These are phyloP conservation scores for Venturia asperata DNA, from an alignment of 2,329 filamentous ascomycete genomes.

Conservation along the genomic window DNA sequence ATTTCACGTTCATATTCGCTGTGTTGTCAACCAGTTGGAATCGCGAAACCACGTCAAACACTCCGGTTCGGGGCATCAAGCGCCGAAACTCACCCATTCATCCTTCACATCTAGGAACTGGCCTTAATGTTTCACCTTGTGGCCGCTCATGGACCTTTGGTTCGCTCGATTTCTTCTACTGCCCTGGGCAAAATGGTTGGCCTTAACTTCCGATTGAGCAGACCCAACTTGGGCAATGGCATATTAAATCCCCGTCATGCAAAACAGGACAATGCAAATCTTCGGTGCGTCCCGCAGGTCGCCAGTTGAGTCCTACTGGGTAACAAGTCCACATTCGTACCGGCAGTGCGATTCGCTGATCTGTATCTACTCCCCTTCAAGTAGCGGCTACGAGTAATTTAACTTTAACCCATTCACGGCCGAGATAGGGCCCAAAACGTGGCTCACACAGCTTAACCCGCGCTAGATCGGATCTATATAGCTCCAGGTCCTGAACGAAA, in stretches of 20 bases:
- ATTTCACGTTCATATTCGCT: not conserved
- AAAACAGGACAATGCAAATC: not conserved
- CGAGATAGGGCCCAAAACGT: too few relatives aligned
- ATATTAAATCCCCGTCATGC: not conserved
- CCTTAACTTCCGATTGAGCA: not conserved
- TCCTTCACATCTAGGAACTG: not conserved
- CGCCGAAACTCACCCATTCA: not conserved
- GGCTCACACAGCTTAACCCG: too few relatives aligned
- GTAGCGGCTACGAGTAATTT: not conserved
- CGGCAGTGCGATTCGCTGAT: not conserved
- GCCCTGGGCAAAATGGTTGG: not conserved
- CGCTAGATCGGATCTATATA: too few relatives aligned
- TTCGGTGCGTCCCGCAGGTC: not conserved
- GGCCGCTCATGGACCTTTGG: not conserved
- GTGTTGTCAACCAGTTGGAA: not conserved
- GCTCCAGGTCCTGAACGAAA: too few relatives aligned
- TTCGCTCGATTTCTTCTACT: not conserved
- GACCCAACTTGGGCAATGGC: not conserved
- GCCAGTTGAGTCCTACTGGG: not conserved
- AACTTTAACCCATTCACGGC: too few relatives aligned
- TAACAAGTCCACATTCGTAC: not conserved
- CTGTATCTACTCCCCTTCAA: not conserved
- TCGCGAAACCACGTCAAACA: not conserved
- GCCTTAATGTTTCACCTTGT: not conserved
- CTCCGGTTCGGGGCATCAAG: not conserved